Conservation (phyloP, 306 rosid species). For the Ammopiptanthus mongolicus region DNA sequence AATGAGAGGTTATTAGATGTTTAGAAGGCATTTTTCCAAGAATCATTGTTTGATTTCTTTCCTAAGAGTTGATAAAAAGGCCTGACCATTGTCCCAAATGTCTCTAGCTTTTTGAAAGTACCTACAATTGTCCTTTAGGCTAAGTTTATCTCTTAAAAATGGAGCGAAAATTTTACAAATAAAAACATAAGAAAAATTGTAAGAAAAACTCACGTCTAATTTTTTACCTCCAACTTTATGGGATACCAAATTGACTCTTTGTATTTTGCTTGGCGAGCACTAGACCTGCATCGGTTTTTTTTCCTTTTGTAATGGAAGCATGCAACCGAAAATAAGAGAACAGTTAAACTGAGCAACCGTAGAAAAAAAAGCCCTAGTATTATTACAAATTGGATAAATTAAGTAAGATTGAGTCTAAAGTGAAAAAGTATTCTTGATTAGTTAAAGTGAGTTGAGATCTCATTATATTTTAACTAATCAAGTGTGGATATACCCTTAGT, state of each 20-base stretch:
- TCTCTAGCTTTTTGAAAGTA: conserved; percentile 32
- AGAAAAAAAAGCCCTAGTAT: conserved; percentile 17
- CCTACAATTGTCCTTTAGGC: conserved; percentile 15
- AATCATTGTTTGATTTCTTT: background rate
- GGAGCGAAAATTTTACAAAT: no score
- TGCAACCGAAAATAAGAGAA: background rate
- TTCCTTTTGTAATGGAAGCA: background rate
- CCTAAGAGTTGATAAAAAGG: background rate
- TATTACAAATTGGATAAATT: no score
- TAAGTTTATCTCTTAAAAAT: background rate
- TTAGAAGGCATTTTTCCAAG: no score
- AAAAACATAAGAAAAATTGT: background rate
- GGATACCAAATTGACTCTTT: background rate
- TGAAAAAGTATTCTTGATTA: no score
- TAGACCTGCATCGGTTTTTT: no score
- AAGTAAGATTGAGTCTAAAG: no score
- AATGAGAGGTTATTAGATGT: no score
- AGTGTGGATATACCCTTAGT: no score
- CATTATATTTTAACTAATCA: no score
- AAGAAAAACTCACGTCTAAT: background rate
- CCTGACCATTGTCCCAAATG: conserved; percentile 20
- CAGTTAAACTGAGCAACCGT: background rate
- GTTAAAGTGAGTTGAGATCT: no score
- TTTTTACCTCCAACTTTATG: background rate
- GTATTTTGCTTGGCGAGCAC: background rate